phyloP scores from a whole-genome alignment of 176 grass and related monocot species.

The Avena insularis region DNA sequence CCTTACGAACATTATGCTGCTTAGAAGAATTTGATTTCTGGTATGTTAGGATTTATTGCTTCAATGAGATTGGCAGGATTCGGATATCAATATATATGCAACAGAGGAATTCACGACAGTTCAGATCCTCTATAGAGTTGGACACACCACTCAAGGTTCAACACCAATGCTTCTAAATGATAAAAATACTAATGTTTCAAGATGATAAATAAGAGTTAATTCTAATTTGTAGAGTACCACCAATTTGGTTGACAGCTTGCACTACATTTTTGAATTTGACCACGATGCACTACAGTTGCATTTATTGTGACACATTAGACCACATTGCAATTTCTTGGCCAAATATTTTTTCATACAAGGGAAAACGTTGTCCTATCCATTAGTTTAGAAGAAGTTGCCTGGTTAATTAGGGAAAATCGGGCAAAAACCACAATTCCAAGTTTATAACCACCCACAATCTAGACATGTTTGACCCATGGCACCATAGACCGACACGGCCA shows the following conservation, averaged over 20 bases:
- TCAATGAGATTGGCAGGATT: not conserved
- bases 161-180: not conserved
- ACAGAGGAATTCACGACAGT: not conserved
- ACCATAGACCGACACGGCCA: no score
- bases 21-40: not conserved
- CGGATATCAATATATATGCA: not conserved
- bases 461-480: not conserved
- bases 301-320: no score
- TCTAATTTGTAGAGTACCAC: not conserved
- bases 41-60: not conserved
- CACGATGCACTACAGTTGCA: not conserved
- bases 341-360: no score
- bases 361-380: no score
- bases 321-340: no score
- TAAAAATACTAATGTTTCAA: not conserved
- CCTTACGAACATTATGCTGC: not conserved
- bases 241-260: not conserved
- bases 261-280: not conserved
- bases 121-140: not conserved
- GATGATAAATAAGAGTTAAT: not conserved
- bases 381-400: no score
- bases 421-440: no score
- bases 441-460: not conserved
- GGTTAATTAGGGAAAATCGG: no score
- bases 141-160: not conserved